Evolutionary conservation across 1,139 yeast genomes (phyloP), one percentile per base, ranked within the genome.

Genomic region (Yamadazyma triangularis): DNA sequence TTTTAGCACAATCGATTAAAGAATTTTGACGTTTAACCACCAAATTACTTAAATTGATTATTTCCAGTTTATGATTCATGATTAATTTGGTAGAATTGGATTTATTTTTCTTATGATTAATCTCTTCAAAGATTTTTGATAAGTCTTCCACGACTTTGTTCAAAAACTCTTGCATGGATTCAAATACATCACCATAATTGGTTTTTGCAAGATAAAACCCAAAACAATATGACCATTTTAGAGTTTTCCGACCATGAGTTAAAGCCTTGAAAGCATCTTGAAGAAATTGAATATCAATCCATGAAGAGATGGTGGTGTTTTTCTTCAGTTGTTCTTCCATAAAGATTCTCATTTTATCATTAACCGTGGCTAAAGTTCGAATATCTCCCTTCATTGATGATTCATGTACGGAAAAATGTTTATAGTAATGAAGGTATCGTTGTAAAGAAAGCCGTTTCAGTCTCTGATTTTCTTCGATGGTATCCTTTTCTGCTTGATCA

Each of bases 181-280:
- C 95, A 47, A 87, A 78, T 10, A 87, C 72, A 30, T 72, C 70
- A 5, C 76, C 68, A 42, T 66, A 64, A 36, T 72, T 64, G 26
- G 68, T 60, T 23, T 60, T 60, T 25, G 68, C 68, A 25, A 87
- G 64, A 51, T 80, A 86, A 49, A 62, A 91, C 3, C 87, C 81
- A 51, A 87, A 74, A 4, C 89, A 88, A 56, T 86, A 89, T 0
- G 96, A 79, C 97, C 97, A 91, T 58, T 87, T 85, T 31, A 91
- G 62, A 2, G 89, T 77, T 29, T 79, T 78, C 35, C 97, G 67
- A 2, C 95, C 86, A 34, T 70, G 73, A 23, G 80, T 66, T 33
- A 88, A 60, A 2, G 75, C 71, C 28, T 70, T 67, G 34, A 83
- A 79, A 28, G 91, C 79, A 38, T 83, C 93, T 7, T 79, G 73